Evolutionary conservation across 495 filamentous ascomycete genomes (phyloP).

Genomic region (Thozetella sp.): DNA sequence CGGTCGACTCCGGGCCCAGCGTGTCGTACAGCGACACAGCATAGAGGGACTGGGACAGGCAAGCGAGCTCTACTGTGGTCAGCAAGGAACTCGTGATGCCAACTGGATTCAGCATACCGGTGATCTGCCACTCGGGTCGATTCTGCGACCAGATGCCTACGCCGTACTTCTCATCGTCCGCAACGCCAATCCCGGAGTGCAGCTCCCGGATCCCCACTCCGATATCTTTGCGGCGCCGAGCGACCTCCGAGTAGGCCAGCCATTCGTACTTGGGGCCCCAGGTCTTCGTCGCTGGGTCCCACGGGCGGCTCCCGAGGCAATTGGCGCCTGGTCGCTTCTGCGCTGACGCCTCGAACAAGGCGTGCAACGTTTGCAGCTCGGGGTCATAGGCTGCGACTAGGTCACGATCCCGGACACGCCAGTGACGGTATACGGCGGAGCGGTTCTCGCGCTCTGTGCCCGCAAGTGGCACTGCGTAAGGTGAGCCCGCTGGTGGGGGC

Average conservation of each 20-base stretch:
- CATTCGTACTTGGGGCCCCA: constrained; percentile 78
- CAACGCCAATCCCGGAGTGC: constrained; percentile 69
- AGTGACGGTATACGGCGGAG: constrained; percentile 80
- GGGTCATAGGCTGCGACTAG: constrained; percentile 78
- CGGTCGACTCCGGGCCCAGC: constrained; percentile 83
- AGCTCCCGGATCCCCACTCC: constrained; percentile 86
- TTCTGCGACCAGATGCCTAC: constrained; percentile 96
- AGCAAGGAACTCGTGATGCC: background rate
- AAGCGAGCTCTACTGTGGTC: constrained; percentile 74
- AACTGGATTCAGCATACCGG: constrained; percentile 51
- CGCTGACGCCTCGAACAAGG: constrained; percentile 76
- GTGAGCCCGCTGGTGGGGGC: constrained; percentile 61
- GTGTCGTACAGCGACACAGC: constrained; percentile 97
- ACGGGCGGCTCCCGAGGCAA: constrained; percentile 83
- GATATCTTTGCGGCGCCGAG: constrained; percentile 77
- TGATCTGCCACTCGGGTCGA: constrained; percentile 95
- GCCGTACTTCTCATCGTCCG: constrained; percentile 68
- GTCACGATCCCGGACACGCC: constrained; percentile 67
- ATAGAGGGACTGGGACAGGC: constrained; percentile 85
- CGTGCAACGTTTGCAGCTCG: constrained; percentile 72
- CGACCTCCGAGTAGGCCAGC: constrained; percentile 81
- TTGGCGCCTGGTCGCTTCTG: constrained; percentile 55
- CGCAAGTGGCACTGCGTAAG: constrained; percentile 69
- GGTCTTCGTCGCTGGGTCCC: constrained; percentile 72
- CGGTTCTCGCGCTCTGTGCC: constrained; percentile 74